phyloP scores from a whole-genome alignment of 805 yeast species.

The Metschnikowia borealis region DNA sequence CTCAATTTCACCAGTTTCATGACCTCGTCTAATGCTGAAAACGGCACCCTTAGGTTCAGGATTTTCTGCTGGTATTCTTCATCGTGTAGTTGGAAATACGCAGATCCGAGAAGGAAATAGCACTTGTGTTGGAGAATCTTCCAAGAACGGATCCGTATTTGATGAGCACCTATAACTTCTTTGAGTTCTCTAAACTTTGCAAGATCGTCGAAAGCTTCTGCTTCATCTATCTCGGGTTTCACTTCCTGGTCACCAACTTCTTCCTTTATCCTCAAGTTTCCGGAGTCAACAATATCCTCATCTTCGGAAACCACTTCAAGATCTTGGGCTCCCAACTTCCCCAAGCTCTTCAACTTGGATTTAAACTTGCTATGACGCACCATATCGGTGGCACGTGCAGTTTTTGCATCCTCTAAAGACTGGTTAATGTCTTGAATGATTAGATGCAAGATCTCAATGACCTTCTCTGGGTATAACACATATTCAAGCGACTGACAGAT shows the following conservation, averaged over 20 bases:
- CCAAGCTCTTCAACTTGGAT: constrained; percentile 1
- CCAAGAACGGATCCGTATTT: constrained; percentile 43
- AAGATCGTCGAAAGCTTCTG: constrained; percentile 4
- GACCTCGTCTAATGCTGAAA: constrained; percentile 3
- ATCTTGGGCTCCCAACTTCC: constrained; percentile 23
- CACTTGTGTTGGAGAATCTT: constrained; percentile 67
- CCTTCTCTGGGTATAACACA: constrained; percentile 45
- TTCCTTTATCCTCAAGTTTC: neutral
- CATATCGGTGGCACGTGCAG: constrained; percentile 1
- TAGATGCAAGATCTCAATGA: constrained; percentile 44
- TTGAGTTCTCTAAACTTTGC: constrained; percentile 12
- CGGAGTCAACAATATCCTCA: neutral
- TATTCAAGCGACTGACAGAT: constrained; percentile 70
- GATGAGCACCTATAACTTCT: constrained; percentile 24
- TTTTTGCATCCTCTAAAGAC: neutral
- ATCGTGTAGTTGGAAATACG: constrained; percentile 55
- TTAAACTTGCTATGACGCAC: neutral
- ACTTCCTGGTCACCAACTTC: neutral
- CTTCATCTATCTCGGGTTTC: neutral
- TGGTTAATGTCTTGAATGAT: constrained; percentile 22
- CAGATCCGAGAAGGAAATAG: constrained; percentile 73
- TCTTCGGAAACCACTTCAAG: constrained; percentile 5
- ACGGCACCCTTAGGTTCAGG: constrained; percentile 9
- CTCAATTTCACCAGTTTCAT: constrained; percentile 1
- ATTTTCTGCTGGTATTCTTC: constrained; percentile 29